Percentiles rank a stretch among this genome's conserved stretches.
These are phyloP conservation scores for Colletotrichum camelliae DNA, from an alignment of 2,329 filamentous ascomycete genomes.

Conservation along the genomic window DNA sequence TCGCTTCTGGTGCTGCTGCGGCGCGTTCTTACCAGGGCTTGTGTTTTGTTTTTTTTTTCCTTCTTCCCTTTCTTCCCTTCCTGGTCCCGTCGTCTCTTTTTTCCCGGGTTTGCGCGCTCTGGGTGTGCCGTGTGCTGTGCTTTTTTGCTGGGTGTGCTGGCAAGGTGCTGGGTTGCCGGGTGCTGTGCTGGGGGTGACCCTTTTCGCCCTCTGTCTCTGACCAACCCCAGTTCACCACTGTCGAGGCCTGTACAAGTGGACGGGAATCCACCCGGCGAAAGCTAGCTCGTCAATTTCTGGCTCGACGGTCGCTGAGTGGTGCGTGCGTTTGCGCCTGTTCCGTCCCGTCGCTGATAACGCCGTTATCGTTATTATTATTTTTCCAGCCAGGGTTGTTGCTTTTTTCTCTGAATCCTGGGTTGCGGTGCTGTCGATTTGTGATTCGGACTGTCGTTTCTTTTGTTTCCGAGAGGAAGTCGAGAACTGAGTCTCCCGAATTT, in stretches of 20 bases:
- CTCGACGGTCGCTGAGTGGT: background rate
- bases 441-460: background rate
- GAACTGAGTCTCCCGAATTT: background rate
- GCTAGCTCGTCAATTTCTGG: background rate
- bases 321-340: slow-evolving; percentile 7
- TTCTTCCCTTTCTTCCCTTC: background rate
- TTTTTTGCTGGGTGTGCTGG: background rate
- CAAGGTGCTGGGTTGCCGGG: background rate
- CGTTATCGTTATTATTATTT: slow-evolving; percentile 12
- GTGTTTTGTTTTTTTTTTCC: background rate
- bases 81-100: background rate
- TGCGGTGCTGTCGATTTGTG: background rate
- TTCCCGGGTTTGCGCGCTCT: background rate
- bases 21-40: slow-evolving; percentile 11
- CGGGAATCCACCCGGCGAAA: slow-evolving; percentile 1
- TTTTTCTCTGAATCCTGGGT: background rate
- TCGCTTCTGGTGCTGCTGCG: background rate
- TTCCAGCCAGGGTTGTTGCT: background rate
- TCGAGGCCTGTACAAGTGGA: background rate
- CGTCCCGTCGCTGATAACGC: background rate
- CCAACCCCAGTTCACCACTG: slow-evolving; percentile 3
- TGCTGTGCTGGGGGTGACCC: background rate
- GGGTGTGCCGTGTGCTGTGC: background rate
- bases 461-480: background rate
- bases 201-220: slow-evolving; percentile 12